Evolutionary conservation across 2,329 filamentous ascomycete species (phyloP).

Genomic region (Colletotrichum chlorophyti): DNA sequence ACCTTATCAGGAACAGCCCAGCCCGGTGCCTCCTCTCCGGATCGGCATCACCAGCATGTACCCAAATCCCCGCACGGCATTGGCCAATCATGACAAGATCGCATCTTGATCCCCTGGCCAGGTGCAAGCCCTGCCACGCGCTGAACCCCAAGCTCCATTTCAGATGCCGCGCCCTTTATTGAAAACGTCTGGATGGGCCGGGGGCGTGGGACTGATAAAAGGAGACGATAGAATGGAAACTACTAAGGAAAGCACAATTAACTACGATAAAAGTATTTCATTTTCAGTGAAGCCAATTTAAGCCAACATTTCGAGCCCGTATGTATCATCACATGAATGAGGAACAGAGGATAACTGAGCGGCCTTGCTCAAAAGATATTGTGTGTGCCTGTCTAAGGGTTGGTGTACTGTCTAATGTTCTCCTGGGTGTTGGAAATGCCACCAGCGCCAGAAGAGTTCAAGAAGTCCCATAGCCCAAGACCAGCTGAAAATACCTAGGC

Average conservation of each 20-base stretch:
- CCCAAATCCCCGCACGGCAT: slow-evolving; percentile 19
- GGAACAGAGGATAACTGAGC: neutral
- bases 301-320: too few relatives aligned
- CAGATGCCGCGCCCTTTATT: too few relatives aligned
- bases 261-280: too few relatives aligned
- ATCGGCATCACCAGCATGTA: slow-evolving; percentile 20
- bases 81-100: slow-evolving; percentile 28
- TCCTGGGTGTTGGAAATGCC: slow-evolving; percentile 4
- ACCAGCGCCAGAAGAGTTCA: slow-evolving; percentile 19
- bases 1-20: slow-evolving; percentile 28
- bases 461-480: slow-evolving; percentile 18
- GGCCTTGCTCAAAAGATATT: slow-evolving; percentile 19
- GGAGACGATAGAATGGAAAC: too few relatives aligned
- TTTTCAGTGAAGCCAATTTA: too few relatives aligned
- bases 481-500: slow-evolving; percentile 9
- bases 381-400: slow-evolving; percentile 16
- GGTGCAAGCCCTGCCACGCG: neutral
- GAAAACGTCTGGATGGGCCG: too few relatives aligned
- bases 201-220: too few relatives aligned
- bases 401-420: slow-evolving; percentile 23
- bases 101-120: slow-evolving; percentile 20
- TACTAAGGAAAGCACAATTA: too few relatives aligned
- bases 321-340: neutral
- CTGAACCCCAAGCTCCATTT: too few relatives aligned
- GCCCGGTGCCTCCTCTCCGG: slow-evolving; percentile 22